Percentiles rank a stretch among this genome's conserved stretches.
phyloP scores from a whole-genome alignment of 495 filamentous ascomycete species.

The Cercophora scortea region DNA sequence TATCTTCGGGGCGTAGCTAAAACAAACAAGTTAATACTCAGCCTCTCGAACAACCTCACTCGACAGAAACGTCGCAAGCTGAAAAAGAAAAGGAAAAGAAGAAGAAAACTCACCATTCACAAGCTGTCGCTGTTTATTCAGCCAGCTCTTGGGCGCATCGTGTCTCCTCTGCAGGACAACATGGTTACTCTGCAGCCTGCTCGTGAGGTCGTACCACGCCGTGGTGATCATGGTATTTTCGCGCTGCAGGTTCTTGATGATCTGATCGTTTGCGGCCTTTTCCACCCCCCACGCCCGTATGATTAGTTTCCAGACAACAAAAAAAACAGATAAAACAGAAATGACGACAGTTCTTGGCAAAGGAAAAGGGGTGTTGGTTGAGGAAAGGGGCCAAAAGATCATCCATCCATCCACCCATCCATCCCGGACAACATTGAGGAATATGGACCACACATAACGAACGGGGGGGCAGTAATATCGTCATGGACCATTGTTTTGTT shows the following conservation, averaged over 20 bases:
- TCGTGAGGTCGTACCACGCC: constrained; percentile 87
- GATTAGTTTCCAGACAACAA: no score
- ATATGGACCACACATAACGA: no score
- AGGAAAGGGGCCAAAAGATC: no score
- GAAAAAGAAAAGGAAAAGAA: background rate
- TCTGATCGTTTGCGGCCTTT: constrained; percentile 50
- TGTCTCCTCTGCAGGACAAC: constrained; percentile 65
- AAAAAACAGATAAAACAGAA: no score
- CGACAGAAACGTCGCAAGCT: background rate
- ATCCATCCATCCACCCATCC: no score
- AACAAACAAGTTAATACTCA: background rate
- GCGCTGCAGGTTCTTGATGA: constrained; percentile 63
- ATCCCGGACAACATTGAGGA: no score
- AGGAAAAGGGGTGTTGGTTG: no score
- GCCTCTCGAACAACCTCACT: background rate
- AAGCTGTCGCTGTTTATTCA: constrained; percentile 77
- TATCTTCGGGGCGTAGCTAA: constrained; percentile 42
- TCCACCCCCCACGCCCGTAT: no score
- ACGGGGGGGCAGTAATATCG: no score
- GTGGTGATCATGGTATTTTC: constrained; percentile 81
- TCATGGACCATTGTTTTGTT: no score
- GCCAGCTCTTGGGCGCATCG: constrained; percentile 79
- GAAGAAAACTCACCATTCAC: constrained; percentile 46
- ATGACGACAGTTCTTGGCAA: no score
- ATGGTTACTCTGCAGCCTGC: constrained; percentile 79